These are phyloP conservation scores for Ceratocystis huliohia DNA, from an alignment of 2,329 filamentous ascomycete genomes.

Conservation along the genomic window DNA sequence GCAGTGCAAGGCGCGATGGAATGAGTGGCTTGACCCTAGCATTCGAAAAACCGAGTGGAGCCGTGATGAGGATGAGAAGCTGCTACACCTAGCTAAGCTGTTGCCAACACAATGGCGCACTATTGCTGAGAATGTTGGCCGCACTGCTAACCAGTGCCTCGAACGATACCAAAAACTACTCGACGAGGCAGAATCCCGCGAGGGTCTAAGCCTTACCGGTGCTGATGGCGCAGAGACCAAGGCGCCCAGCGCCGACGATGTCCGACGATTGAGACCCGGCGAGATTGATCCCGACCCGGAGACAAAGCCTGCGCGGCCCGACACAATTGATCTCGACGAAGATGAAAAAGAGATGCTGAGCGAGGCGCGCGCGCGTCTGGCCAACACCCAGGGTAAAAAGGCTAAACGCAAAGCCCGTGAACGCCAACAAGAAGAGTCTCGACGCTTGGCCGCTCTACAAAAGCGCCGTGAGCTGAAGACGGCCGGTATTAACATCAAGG, in stretches of 20 bases:
- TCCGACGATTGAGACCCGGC: slow-evolving; percentile 74
- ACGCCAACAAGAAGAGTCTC: slow-evolving; percentile 86
- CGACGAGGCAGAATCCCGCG: slow-evolving; percentile 85
- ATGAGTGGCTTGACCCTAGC: slow-evolving; percentile 93
- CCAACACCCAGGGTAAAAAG: slow-evolving; percentile 98
- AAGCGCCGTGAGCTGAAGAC: slow-evolving; percentile 95
- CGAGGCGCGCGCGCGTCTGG: slow-evolving; percentile 87
- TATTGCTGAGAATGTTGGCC: slow-evolving; percentile 89
- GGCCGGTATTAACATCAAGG: slow-evolving; percentile 95
- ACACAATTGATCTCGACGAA: slow-evolving; percentile 96
- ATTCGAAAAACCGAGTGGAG: slow-evolving; percentile 99
- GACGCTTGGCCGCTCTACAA: slow-evolving; percentile 77
- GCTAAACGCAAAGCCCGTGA: slow-evolving; percentile 95
- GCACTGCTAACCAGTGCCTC: slow-evolving; percentile 91
- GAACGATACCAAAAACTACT: slow-evolving; percentile 94
- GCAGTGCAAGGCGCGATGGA: slow-evolving; percentile 98
- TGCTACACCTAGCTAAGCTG: slow-evolving; percentile 90
- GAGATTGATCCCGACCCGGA: slow-evolving; percentile 97
- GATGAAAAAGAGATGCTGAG: slow-evolving; percentile 99
- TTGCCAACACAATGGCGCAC: slow-evolving; percentile 99
- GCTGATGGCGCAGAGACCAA: slow-evolving; percentile 75
- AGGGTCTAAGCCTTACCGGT: slow-evolving; percentile 72
- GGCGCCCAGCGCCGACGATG: slow-evolving; percentile 84
- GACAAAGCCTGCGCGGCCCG: slow-evolving; percentile 85
- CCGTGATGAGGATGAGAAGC: slow-evolving; percentile 94